Evolutionary conservation across 2,329 filamentous ascomycete genomes (phyloP).

Genomic region (Fusarium continuum): DNA sequence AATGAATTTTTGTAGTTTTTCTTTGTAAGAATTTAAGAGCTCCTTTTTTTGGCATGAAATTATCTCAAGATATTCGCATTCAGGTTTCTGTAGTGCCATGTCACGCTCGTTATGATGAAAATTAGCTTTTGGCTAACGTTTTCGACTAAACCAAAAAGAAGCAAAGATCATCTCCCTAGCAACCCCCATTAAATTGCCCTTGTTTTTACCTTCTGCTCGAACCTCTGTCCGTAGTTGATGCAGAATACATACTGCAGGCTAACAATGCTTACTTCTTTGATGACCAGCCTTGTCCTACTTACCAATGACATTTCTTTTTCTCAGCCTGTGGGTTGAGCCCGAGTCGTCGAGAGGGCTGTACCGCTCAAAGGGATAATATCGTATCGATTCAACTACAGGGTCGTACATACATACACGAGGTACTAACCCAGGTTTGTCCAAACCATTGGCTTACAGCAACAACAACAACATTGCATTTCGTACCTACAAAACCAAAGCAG

Average conservation of each 20-base stretch:
- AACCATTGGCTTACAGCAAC: too few relatives aligned
- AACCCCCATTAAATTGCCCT: too few relatives aligned
- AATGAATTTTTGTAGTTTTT: too few relatives aligned
- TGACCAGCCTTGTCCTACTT: not conserved
- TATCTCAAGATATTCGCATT: not conserved
- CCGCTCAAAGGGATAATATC: too few relatives aligned
- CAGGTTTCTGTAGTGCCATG: not conserved
- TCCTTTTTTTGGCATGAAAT: not conserved
- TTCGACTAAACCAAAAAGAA: constrained; percentile 20
- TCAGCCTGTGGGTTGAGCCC: not conserved
- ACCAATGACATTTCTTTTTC: not conserved
- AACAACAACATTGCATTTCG: too few relatives aligned
- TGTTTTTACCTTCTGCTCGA: too few relatives aligned
- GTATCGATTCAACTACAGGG: too few relatives aligned
- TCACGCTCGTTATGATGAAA: not conserved
- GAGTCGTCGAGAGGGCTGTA: constrained; percentile 5
- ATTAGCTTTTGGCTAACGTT: constrained; percentile 23
- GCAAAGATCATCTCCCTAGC: constrained; percentile 23
- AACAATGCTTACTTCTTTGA: constrained; percentile 4
- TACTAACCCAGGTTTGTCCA: constrained; percentile 5
- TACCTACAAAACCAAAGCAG: too few relatives aligned
- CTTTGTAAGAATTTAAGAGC: not conserved
- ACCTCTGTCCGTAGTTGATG: constrained; percentile 3
- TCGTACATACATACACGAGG: too few relatives aligned
- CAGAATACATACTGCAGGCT: too few relatives aligned